Base-by-base conservation (phyloP, 805 yeast genomes). In the Barnettozyma salicaria region DNA sequence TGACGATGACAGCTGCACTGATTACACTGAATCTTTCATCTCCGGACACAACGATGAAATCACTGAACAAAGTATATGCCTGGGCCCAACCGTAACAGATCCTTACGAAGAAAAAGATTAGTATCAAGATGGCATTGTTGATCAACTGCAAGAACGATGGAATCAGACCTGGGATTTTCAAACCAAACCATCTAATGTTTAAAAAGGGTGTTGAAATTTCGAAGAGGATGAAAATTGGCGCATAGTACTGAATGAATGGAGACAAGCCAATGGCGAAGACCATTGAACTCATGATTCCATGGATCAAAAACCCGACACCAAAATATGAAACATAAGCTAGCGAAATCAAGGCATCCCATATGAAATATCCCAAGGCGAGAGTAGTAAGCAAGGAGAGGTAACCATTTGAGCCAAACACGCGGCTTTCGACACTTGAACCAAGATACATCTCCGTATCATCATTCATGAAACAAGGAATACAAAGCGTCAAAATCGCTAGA, bases 171-270 rank as follows among this genome's bases (percentile, higher is more conserved):
- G 94, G 90, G 19, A 85, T 67, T 44, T 79, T 76, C 14, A 81
- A 64, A 14, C 84, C 80, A 58, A 80, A 83, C 94, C 95, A 87
- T 61, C 88, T 79, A 46, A 82, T 53, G 59, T 87, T 88, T 41
- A 87, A 83, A 59, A 87, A 87, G 5, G 95, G 95, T 3, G 95
- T 83, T 27, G 90, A 80, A 34, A 80, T 65, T 61, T 87, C 96
- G 60, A 81, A 87, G 40, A 81, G 51, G 50, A 87, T 69, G 56
- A 87, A 87, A 3, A 76, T 70, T 3, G 92, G 87, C 19, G 80
- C 72, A 65, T 76, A 76, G 43, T 86, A 83, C 57, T 75, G 68
- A 51, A 83, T 72, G 60, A 76, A 84, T 8, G 94, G 95, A 7
- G 63, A 47, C 42, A 78, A 64, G 4, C 80, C 70, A 39, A 72